Conservation (phyloP, 768 basidiomycete species). For the Rickenella mellea region DNA sequence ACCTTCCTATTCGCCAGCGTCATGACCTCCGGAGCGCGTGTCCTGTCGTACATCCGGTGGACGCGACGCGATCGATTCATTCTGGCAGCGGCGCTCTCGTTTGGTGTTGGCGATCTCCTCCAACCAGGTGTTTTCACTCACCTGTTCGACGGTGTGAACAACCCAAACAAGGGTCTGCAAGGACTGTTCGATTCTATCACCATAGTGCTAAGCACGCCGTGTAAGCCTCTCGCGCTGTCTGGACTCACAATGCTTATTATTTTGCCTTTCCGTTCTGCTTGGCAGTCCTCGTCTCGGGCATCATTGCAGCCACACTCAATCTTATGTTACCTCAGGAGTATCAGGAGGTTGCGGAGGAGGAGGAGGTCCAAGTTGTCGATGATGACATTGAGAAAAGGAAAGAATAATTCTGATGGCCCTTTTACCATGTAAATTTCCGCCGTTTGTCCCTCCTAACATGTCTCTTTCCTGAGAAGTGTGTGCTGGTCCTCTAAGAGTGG, state of each 20-base stretch:
- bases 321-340: constrained; percentile 37
- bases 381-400: too few species aligned
- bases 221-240: constrained; percentile 33
- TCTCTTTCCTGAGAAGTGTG: too few species aligned
- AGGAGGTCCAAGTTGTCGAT: constrained; percentile 12
- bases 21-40: constrained; percentile 58
- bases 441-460: too few species aligned
- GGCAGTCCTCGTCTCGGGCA: constrained; percentile 45
- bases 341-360: constrained; percentile 15
- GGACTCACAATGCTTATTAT: not conserved
- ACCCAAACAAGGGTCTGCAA: constrained; percentile 43
- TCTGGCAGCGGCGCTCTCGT: constrained; percentile 56
- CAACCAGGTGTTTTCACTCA: constrained; percentile 56
- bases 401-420: too few species aligned
- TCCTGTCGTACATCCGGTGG: constrained; percentile 51
- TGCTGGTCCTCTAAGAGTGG: too few species aligned
- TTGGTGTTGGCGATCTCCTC: constrained; percentile 66
- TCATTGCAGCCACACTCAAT: constrained; percentile 52
- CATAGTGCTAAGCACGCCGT: constrained; percentile 74
- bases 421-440: too few species aligned
- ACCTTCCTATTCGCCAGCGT: constrained; percentile 82
- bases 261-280: not conserved
- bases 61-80: constrained; percentile 61
- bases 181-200: constrained; percentile 73
- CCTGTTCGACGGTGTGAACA: constrained; percentile 54